Evolutionary conservation across 495 filamentous ascomycete species (phyloP).

Genomic region (Lasiosphaeria ovina): DNA sequence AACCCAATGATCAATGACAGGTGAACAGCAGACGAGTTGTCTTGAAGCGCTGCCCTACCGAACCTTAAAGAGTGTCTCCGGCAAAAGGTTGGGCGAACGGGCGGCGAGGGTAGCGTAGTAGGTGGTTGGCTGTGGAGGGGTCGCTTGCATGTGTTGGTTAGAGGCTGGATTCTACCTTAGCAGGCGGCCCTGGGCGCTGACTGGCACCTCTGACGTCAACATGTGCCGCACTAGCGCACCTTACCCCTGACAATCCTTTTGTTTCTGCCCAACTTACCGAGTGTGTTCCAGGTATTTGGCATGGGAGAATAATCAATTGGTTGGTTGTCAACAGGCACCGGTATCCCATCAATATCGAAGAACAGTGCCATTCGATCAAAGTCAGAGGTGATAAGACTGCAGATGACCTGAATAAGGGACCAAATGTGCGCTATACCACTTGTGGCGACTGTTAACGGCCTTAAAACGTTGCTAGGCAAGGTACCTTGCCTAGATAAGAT

Average conservation of each 20-base stretch:
- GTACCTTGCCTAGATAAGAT: too few relatives aligned
- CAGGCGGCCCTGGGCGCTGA: background rate
- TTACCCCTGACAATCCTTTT: background rate
- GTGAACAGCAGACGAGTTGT: too few relatives aligned
- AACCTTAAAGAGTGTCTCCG: background rate
- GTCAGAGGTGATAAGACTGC: too few relatives aligned
- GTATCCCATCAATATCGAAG: too few relatives aligned
- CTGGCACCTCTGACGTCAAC: constrained; percentile 1
- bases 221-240: background rate
- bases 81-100: background rate
- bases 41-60: too few relatives aligned
- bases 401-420: too few relatives aligned
- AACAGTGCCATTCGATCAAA: too few relatives aligned
- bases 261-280: background rate
- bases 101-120: background rate
- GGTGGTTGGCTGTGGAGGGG: constrained; percentile 1
- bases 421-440: too few relatives aligned
- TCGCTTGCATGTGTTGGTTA: background rate
- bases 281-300: background rate
- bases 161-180: background rate
- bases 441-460: too few relatives aligned
- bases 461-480: too few relatives aligned
- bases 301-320: background rate
- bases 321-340: too few relatives aligned
- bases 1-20: too few relatives aligned